These are phyloP conservation scores for Beta lomatogona DNA, from an alignment of 179 eudicot species.

Conservation along the genomic window DNA sequence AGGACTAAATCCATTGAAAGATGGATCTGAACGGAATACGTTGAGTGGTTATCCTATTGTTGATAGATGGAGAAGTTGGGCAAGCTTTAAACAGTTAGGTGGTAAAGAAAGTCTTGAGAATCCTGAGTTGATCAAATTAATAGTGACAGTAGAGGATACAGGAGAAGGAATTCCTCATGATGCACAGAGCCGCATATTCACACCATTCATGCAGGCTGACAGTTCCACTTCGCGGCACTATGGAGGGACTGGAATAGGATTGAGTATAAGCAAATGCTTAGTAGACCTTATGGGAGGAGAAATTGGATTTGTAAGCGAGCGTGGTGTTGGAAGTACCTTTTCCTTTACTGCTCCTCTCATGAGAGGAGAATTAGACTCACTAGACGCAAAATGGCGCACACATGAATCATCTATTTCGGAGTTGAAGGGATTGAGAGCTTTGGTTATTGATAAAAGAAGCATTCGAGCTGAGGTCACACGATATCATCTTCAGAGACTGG, in stretches of 20 bases:
- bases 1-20: slow-evolving; percentile 38
- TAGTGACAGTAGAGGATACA: slow-evolving; percentile 92
- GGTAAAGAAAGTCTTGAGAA: slow-evolving; percentile 33
- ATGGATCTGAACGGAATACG: slow-evolving; percentile 45
- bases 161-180: slow-evolving; percentile 84
- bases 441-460: slow-evolving; percentile 71
- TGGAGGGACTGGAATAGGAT: slow-evolving; percentile 97
- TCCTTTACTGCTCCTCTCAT: slow-evolving; percentile 69
- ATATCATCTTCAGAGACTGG: slow-evolving; percentile 86
- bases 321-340: slow-evolving; percentile 75
- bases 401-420: slow-evolving; percentile 55
- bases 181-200: slow-evolving; percentile 74
- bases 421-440: slow-evolving; percentile 70
- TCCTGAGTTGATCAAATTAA: slow-evolving; percentile 49
- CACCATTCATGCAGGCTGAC: slow-evolving; percentile 98
- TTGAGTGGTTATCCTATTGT: slow-evolving; percentile 87
- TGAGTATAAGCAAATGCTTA: slow-evolving; percentile 86
- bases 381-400: slow-evolving; percentile 40
- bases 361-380: slow-evolving; percentile 43
- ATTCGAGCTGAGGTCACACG: slow-evolving; percentile 77
- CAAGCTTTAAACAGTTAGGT: slow-evolving; percentile 46
- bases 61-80: slow-evolving; percentile 78
- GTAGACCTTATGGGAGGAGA: slow-evolving; percentile 96
- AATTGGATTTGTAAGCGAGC: slow-evolving; percentile 80
- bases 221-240: slow-evolving; percentile 90